Evolutionary conservation across 2,329 filamentous ascomycete genomes (phyloP), one percentile per base, ranked within the genome.

Genomic region (Colletotrichum melonis): DNA sequence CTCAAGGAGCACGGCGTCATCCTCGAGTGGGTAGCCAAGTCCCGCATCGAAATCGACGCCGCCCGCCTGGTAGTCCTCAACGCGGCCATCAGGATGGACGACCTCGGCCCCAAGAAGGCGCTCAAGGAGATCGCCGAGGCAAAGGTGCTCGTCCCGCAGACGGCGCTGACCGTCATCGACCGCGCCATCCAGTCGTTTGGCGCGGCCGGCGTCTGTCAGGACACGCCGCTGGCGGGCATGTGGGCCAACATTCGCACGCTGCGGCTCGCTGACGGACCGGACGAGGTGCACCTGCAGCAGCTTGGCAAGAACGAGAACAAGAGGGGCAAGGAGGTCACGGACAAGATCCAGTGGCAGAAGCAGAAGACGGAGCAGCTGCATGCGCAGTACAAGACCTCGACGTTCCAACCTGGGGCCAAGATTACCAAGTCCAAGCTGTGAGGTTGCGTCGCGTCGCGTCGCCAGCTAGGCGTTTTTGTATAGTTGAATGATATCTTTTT

Each of bases 41-140:
- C 95, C 1, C 92, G 97, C 35, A 92, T 98, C 77, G 96, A 98
- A 81, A 98, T 99, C 80, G 96, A 98, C 82, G 91, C 95, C 1
- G 94, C 96, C 0, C 93, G 97, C 46, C 90, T 99, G 12, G 85
- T 97, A 54, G 97, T 98, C 8, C 91, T 98, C 76, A 98, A 98
- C 84, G 97, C 97, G 1, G 97, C 97, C 74, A 93, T 97, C 83
- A 95, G 94, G 85, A 98, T 99, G 86, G 97, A 99, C 84, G 90
- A 94, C 77, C 90, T 92, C 24, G 93, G 96, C 77, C 94, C 97
- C 78, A 98, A 98, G 87, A 91, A 92, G 76, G 95, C 96, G 0
- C 90, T 98, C 74, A 95, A 93, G 82, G 95, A 98, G 83, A 99
- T 99, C 77, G 96, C 95, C 30, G 91, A 98, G 85, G 96, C 97